Percentiles rank a stretch among this genome's conserved stretches.
Evolutionary conservation across 2,329 filamentous ascomycete genomes (phyloP).

Genomic region (Botrytis fabae): DNA sequence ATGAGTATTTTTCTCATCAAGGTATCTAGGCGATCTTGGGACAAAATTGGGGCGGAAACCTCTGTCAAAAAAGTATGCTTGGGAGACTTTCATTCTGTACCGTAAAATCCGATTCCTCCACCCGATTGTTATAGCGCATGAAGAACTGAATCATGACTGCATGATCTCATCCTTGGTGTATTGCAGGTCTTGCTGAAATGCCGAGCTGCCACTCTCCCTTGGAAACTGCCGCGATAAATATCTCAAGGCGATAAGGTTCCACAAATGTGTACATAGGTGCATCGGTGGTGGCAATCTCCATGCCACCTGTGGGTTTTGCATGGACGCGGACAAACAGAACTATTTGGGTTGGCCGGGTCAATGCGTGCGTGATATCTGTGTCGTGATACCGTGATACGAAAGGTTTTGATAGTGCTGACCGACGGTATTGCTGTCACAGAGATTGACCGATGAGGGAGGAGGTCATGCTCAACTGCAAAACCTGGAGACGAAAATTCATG

Average conservation of each 20-base stretch:
- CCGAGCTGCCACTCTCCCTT: not conserved
- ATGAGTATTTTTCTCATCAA: not conserved
- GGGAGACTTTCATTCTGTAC: not conserved
- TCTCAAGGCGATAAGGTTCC: not conserved
- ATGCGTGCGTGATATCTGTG: not conserved
- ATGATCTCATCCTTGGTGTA: not conserved
- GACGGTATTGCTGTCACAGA: not conserved
- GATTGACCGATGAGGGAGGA: not conserved
- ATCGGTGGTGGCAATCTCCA: not conserved
- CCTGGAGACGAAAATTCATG: not conserved
- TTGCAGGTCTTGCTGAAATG: not conserved
- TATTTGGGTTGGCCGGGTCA: not conserved
- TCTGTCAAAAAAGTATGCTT: not conserved
- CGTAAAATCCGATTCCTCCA: not conserved
- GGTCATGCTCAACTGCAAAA: not conserved
- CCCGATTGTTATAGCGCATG: not conserved
- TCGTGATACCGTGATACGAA: conserved; percentile 10
- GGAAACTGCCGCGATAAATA: not conserved
- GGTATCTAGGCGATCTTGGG: not conserved
- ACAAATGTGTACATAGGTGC: not conserved
- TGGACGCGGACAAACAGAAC: not conserved
- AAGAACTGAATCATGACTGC: not conserved
- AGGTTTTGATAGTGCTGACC: not conserved
- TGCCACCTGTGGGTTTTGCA: not conserved
- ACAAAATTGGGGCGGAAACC: not conserved